Percentiles rank a stretch among this genome's conserved stretches.
phyloP scores from a whole-genome alignment of 2,329 filamentous ascomycete species.

The Sporothrix brasiliensis region DNA sequence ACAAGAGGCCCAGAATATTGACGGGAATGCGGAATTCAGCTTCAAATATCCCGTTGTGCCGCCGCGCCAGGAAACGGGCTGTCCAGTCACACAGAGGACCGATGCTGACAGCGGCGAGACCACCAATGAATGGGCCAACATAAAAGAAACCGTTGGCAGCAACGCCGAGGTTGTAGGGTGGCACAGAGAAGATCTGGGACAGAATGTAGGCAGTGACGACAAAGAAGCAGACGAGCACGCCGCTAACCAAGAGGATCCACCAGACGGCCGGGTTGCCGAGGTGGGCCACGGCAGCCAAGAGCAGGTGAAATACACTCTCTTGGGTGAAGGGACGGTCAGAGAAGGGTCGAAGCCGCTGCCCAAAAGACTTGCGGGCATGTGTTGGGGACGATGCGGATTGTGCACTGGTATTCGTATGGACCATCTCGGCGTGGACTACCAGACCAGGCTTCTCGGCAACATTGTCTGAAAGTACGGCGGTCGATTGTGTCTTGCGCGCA shows the following conservation, averaged over 20 bases:
- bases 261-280: slow-evolving; percentile 37
- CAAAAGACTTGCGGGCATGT: neutral
- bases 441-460: neutral
- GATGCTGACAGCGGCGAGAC: slow-evolving; percentile 44
- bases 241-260: slow-evolving; percentile 37
- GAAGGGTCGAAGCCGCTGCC: neutral
- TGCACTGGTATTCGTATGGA: neutral
- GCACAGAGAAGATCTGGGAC: slow-evolving; percentile 36
- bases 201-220: slow-evolving; percentile 36
- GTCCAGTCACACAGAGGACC: slow-evolving; percentile 38
- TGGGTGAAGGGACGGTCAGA: slow-evolving; percentile 30
- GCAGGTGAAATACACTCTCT: slow-evolving; percentile 33
- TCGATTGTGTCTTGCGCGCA: neutral
- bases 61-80: slow-evolving; percentile 30
- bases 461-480: neutral
- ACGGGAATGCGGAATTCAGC: slow-evolving; percentile 38
- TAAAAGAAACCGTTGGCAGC: slow-evolving; percentile 49
- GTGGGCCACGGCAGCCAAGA: slow-evolving; percentile 35
- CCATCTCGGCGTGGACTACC: neutral
- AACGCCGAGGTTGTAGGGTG: slow-evolving; percentile 44
- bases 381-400: no score
- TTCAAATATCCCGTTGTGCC: slow-evolving; percentile 35
- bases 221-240: slow-evolving; percentile 35
- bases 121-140: slow-evolving; percentile 47
- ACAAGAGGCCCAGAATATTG: slow-evolving; percentile 34